Percentiles rank a stretch among this genome's conserved stretches.
Conservation (phyloP, 352 stramenopile genomes). For the Phytophthora pistaciae region DNA sequence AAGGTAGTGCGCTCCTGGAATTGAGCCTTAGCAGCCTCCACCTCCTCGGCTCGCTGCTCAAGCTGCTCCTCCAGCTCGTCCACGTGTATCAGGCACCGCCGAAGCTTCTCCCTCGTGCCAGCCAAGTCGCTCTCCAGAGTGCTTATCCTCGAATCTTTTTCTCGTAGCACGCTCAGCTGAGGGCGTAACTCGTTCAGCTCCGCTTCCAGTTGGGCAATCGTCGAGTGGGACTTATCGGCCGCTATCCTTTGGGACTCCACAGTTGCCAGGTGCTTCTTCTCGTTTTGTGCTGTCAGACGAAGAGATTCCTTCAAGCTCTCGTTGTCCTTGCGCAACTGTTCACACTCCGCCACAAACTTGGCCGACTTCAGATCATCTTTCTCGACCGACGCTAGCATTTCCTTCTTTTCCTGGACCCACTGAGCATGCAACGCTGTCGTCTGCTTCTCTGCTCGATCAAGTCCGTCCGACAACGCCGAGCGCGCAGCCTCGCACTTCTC, state of each 20-base stretch:
- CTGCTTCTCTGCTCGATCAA: conserved; percentile 65
- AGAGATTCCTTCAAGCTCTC: conserved; percentile 44
- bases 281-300: conserved; percentile 35
- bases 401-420: conserved; percentile 71
- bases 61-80: conserved; percentile 51
- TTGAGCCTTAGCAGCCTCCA: conserved; percentile 30
- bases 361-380: conserved; percentile 47
- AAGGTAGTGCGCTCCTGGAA: conserved; percentile 45
- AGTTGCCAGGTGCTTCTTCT: conserved; percentile 38
- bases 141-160: conserved; percentile 53
- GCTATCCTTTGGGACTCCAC: conserved; percentile 37
- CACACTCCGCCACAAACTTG: conserved; percentile 43
- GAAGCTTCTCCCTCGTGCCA: conserved; percentile 44
- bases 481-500: conserved; percentile 53
- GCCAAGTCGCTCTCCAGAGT: conserved; percentile 47
- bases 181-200: conserved; percentile 44
- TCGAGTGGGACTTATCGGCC: conserved; percentile 34
- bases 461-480: conserved; percentile 45
- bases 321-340: conserved; percentile 54
- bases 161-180: conserved; percentile 31
- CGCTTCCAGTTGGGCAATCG: conserved; percentile 42
- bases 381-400: conserved; percentile 41
- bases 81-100: conserved; percentile 33
- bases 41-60: conserved; percentile 35
- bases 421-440: conserved; percentile 60